A percentile compares a stretch with the other conserved stretches of the same genome.
phyloP scores from a whole-genome alignment of 441 rosid genomes.

The Mallotus repandus region DNA sequence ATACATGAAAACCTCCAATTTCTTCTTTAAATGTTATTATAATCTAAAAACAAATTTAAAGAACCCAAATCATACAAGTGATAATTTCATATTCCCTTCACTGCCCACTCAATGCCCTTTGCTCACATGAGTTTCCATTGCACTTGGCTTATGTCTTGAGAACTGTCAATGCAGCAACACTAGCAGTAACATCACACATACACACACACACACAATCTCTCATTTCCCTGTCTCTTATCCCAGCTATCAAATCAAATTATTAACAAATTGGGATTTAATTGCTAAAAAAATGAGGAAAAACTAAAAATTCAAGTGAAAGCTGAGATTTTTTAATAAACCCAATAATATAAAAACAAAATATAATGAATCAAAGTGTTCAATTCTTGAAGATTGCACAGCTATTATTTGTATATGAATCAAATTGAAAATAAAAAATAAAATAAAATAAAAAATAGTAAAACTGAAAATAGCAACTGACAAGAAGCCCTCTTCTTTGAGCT shows the following conservation, averaged over 20 bases:
- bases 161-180: background rate
- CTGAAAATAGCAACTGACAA: constrained; percentile 35
- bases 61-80: too few species aligned
- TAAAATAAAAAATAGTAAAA: constrained; percentile 1
- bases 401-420: background rate
- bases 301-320: background rate
- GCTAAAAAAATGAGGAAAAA: background rate
- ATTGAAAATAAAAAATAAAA: background rate
- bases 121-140: background rate
- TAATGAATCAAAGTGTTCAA: background rate
- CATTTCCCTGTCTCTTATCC: background rate
- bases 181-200: background rate
- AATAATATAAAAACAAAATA: background rate
- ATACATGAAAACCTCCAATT: background rate
- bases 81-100: too few species aligned
- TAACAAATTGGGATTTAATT: background rate
- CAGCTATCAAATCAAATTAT: background rate
- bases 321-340: background rate
- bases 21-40: background rate
- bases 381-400: background rate
- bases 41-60: too few species aligned
- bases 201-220: background rate
- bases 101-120: background rate
- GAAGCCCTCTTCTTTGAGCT: constrained; percentile 74
- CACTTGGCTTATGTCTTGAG: background rate